Conservation (phyloP, 2,329 filamentous ascomycete species). For the Myriosclerotinia duriaeana region DNA sequence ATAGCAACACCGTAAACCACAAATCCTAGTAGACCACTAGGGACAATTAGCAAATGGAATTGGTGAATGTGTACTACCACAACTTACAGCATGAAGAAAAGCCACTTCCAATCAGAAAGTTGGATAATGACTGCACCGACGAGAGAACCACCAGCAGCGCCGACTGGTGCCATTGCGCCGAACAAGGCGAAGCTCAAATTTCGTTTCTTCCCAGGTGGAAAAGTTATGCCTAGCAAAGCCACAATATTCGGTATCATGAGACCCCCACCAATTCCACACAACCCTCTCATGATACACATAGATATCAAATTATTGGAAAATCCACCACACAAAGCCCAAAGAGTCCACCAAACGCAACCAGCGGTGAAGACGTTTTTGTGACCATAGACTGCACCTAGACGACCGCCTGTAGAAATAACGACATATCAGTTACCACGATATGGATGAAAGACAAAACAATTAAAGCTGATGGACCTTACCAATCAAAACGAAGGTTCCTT, state of each 20-base stretch:
- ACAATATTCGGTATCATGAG: conserved; percentile 53
- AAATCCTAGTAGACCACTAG: conserved; percentile 14
- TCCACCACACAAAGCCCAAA: conserved; percentile 32
- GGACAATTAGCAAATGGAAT: neutral
- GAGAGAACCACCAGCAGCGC: conserved; percentile 45
- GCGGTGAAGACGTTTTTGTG: conserved; percentile 21
- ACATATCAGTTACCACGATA: conserved; percentile 1
- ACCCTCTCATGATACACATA: conserved; percentile 47
- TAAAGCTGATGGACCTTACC: neutral
- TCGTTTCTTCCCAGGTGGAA: conserved; percentile 48
- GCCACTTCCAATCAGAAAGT: conserved; percentile 44
- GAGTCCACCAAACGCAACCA: conserved; percentile 23
- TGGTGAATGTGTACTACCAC: neutral
- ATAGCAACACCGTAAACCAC: conserved; percentile 19
- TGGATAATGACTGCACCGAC: conserved; percentile 44
- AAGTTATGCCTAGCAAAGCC: conserved; percentile 48
- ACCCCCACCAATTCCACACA: conserved; percentile 51
- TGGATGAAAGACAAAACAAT: neutral
- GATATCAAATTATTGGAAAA: conserved; percentile 47
- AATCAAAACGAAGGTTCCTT: conserved; percentile 25
- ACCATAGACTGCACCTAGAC: conserved; percentile 23
- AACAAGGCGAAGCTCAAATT: conserved; percentile 49
- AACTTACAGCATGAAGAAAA: conserved; percentile 43
- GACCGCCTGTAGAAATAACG: conserved; percentile 12
- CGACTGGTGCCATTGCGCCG: conserved; percentile 48